Conservation (phyloP, 495 filamentous ascomycete species). For the Annulohypoxylon nitens region DNA sequence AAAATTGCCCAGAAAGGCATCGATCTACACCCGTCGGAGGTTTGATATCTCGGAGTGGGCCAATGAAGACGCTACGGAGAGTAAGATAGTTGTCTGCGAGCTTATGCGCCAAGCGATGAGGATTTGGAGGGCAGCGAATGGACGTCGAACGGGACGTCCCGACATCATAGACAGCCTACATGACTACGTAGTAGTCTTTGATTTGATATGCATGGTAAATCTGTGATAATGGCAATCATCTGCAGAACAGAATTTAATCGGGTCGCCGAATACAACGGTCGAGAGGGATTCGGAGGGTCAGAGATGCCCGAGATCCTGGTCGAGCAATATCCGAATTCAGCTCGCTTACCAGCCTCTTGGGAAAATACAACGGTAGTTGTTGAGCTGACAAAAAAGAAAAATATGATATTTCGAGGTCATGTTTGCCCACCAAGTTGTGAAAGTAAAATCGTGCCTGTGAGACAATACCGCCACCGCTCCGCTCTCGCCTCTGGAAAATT, state of each 20-base stretch:
- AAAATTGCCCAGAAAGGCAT: constrained; percentile 18
- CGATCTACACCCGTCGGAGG: constrained; percentile 26
- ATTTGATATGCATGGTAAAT: constrained; percentile 35
- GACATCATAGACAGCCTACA: constrained; percentile 20
- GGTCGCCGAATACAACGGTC: constrained; percentile 30
- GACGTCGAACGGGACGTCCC: constrained; percentile 25
- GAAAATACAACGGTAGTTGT: constrained; percentile 1
- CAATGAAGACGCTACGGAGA: constrained; percentile 26
- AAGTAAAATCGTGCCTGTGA: not conserved
- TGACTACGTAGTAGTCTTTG: constrained; percentile 25
- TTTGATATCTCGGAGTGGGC: constrained; percentile 27
- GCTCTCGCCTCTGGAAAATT: not conserved
- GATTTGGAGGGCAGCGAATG: constrained; percentile 14
- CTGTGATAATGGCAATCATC: constrained; percentile 22
- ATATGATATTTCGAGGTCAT: constrained; percentile 1
- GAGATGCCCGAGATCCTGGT: constrained; percentile 34
- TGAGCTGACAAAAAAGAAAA: constrained; percentile 17
- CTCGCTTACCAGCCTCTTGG: constrained; percentile 15
- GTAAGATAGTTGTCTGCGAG: constrained; percentile 21
- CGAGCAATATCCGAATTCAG: constrained; percentile 32
- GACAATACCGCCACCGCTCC: not conserved
- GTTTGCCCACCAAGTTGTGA: not conserved
- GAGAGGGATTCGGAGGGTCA: constrained; percentile 1
- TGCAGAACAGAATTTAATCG: constrained; percentile 20
- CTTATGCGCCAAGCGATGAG: constrained; percentile 38